phyloP scores from a whole-genome alignment of 169 alveolate genomes.

The Cryptosporidium tyzzeri region DNA sequence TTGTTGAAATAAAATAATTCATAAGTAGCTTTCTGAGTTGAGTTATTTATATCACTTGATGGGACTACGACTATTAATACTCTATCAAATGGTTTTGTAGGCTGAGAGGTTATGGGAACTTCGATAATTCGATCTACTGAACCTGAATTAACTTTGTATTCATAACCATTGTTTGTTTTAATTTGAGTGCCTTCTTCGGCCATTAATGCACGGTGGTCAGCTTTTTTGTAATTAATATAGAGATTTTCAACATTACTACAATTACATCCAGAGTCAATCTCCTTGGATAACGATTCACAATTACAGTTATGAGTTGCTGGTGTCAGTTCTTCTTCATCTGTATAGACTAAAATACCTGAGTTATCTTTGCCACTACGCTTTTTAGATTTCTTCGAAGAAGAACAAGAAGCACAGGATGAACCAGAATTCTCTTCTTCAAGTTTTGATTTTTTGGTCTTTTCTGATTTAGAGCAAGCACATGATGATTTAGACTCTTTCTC shows the following conservation, averaged over 20 bases:
- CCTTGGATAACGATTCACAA: conserved; percentile 23
- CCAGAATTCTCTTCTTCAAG: too few relatives aligned
- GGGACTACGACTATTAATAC: not conserved
- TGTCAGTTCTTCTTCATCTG: not conserved
- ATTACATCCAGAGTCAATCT: conserved; percentile 18
- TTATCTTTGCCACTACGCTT: not conserved
- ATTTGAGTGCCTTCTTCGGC: not conserved
- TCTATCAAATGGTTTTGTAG: not conserved
- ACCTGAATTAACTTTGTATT: not conserved
- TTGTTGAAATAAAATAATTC: not conserved
- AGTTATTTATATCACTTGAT: not conserved
- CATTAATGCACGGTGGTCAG: not conserved
- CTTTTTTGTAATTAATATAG: not conserved
- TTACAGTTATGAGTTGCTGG: conserved; percentile 9
- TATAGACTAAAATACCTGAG: not conserved
- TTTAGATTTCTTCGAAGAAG: not conserved
- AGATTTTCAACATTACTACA: conserved; percentile 24
- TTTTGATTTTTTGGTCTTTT: not conserved
- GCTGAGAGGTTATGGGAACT: not conserved
- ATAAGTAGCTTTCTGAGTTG: not conserved
- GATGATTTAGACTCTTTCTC: not conserved
- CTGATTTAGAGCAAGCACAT: not conserved
- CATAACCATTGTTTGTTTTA: not conserved
- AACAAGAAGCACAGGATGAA: not conserved
- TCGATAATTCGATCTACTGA: not conserved